Conservation (phyloP, 345 rosid species). For the Populus tremula region DNA sequence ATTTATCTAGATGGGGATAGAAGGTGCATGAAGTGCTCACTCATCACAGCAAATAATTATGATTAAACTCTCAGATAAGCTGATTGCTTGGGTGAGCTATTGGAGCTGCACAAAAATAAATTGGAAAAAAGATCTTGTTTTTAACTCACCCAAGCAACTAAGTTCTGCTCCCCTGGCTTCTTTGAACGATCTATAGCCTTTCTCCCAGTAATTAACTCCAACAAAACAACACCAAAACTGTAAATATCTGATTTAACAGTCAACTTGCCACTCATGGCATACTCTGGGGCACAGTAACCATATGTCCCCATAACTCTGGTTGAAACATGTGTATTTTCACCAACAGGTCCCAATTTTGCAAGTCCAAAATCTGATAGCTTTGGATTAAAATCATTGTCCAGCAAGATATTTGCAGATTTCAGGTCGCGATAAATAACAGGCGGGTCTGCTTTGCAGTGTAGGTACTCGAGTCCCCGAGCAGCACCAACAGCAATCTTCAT, state of each 20-base stretch:
- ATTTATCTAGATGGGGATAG: not conserved
- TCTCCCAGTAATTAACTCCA: conserved; percentile 88
- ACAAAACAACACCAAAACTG: conserved; percentile 90
- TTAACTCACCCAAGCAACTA: conserved; percentile 75
- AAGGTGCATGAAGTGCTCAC: not conserved
- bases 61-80: not conserved
- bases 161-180: conserved; percentile 75
- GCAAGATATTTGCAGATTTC: conserved; percentile 85
- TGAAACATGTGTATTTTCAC: conserved; percentile 94
- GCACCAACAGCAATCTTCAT: conserved; percentile 90
- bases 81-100: not conserved
- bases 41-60: not conserved
- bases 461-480: conserved; percentile 83
- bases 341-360: conserved; percentile 95
- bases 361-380: conserved; percentile 93
- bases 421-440: conserved; percentile 93
- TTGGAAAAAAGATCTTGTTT: not conserved
- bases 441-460: conserved; percentile 86
- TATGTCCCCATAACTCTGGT: conserved; percentile 98
- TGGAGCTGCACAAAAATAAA: not conserved
- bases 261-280: conserved; percentile 94
- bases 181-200: conserved; percentile 68
- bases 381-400: conserved; percentile 70
- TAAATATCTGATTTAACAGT: conserved; percentile 93
- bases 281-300: conserved; percentile 98